phyloP scores from a whole-genome alignment of 768 basidiomycete genomes.

The Termitomyces sp. region DNA sequence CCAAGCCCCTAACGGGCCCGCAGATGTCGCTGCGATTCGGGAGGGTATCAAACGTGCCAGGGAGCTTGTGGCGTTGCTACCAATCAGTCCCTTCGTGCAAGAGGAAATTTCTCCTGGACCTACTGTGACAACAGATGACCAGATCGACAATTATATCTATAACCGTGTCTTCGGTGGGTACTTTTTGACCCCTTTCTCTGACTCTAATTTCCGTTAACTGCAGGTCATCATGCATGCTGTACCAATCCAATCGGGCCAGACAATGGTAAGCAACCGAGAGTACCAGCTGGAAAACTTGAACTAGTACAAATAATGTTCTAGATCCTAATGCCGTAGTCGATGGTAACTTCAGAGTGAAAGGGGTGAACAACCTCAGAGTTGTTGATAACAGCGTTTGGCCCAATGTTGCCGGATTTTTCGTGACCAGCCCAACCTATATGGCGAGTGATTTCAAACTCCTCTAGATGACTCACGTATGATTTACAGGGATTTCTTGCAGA shows the following conservation, averaged over 20 bases:
- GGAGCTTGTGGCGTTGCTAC: slow-evolving; percentile 16
- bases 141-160: slow-evolving; percentile 25
- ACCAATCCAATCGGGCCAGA: slow-evolving; percentile 30
- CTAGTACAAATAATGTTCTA: slow-evolving; percentile 8
- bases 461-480: neutral
- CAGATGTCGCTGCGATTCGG: slow-evolving; percentile 26
- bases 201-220: neutral
- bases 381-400: slow-evolving; percentile 31
- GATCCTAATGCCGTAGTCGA: slow-evolving; percentile 30
- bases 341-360: slow-evolving; percentile 29
- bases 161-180: slow-evolving; percentile 24
- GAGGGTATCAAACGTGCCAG: slow-evolving; percentile 25
- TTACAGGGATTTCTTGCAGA: slow-evolving; percentile 11
- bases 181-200: neutral
- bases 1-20: neutral
- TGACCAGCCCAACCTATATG: slow-evolving; percentile 32
- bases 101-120: slow-evolving; percentile 23
- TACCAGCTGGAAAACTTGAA: neutral
- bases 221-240: slow-evolving; percentile 33
- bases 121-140: slow-evolving; percentile 19
- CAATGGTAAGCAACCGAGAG: slow-evolving; percentile 17
- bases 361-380: slow-evolving; percentile 29
- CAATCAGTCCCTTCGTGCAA: slow-evolving; percentile 18
- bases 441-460: slow-evolving; percentile 12
- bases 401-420: slow-evolving; percentile 30